A percentile compares a stretch with the other conserved stretches of the same genome.
Evolutionary conservation across 2,329 filamentous ascomycete genomes (phyloP).

Genomic region (Anthostomella pinea): DNA sequence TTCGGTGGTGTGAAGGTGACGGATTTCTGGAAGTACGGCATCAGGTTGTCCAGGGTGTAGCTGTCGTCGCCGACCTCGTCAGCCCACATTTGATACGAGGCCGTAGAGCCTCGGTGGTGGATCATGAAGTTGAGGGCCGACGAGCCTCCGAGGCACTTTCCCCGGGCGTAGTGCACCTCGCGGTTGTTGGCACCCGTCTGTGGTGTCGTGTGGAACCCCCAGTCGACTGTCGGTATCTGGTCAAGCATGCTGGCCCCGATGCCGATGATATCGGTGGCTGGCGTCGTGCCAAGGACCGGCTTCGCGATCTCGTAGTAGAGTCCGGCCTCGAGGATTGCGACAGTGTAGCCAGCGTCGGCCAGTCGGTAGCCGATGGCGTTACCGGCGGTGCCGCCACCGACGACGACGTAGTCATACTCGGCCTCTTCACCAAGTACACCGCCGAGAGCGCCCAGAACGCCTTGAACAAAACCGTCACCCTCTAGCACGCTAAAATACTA

Average conservation of each 20-base stretch:
- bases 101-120: constrained; percentile 25
- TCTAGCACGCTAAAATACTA: too few species aligned
- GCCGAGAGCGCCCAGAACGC: too few species aligned
- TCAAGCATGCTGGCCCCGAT: too few species aligned
- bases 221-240: too few species aligned
- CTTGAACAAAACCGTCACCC: too few species aligned
- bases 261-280: too few species aligned
- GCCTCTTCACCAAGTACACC: too few species aligned
- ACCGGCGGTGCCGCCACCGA: constrained; percentile 13
- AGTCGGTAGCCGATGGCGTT: constrained; percentile 5
- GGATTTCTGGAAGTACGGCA: constrained; percentile 34
- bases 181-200: constrained; percentile 25
- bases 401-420: constrained; percentile 14
- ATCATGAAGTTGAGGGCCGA: constrained; percentile 30
- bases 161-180: constrained; percentile 35
- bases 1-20: constrained; percentile 32
- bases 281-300: constrained; percentile 20
- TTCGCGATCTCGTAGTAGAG: constrained; percentile 11
- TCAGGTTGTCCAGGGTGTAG: constrained; percentile 29
- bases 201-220: too few species aligned
- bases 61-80: constrained; percentile 29
- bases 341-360: constrained; percentile 5
- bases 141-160: constrained; percentile 34
- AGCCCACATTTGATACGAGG: constrained; percentile 30
- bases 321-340: constrained; percentile 13